A percentile compares a stretch with the other conserved stretches of the same genome.
These are phyloP conservation scores for Oxyria digyna DNA, from an alignment of 148 eudicot genomes.

Conservation along the genomic window DNA sequence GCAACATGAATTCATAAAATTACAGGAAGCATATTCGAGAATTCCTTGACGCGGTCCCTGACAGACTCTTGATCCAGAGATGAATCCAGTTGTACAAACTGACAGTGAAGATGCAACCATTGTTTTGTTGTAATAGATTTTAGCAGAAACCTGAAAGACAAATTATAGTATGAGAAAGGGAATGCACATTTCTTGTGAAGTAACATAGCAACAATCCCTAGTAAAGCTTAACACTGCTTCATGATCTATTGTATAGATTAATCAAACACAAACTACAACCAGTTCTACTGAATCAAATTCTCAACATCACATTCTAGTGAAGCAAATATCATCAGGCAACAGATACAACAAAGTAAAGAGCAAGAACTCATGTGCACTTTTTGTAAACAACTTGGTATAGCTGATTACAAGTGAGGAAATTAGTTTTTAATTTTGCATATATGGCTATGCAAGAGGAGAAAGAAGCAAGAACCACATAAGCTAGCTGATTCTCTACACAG, in stretches of 20 bases:
- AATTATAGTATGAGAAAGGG: too few species aligned
- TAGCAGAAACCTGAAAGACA: too few species aligned
- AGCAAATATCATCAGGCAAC: slow-evolving; percentile 1
- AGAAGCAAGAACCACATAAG: not conserved
- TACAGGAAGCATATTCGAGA: slow-evolving; percentile 9
- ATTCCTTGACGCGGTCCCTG: slow-evolving; percentile 10
- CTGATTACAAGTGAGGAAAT: not conserved
- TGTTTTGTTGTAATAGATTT: too few species aligned
- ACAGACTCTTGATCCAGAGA: slow-evolving; percentile 6
- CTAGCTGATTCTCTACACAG: not conserved
- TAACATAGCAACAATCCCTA: too few species aligned
- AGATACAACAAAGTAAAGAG: not conserved
- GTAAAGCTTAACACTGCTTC: too few species aligned
- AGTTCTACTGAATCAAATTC: too few species aligned
- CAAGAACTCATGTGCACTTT: not conserved
- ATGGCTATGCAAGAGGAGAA: not conserved
- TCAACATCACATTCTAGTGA: too few species aligned
- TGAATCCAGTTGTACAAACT: slow-evolving; percentile 11
- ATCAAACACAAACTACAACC: too few species aligned
- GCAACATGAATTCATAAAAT: not conserved
- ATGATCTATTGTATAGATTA: too few species aligned
- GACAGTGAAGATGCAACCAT: slow-evolving; percentile 21
- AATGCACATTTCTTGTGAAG: too few species aligned
- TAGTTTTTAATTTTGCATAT: not conserved
- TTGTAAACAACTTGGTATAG: not conserved